Conservation (phyloP, 176 grass and related monocot genomes). For the Lolium perenne region DNA sequence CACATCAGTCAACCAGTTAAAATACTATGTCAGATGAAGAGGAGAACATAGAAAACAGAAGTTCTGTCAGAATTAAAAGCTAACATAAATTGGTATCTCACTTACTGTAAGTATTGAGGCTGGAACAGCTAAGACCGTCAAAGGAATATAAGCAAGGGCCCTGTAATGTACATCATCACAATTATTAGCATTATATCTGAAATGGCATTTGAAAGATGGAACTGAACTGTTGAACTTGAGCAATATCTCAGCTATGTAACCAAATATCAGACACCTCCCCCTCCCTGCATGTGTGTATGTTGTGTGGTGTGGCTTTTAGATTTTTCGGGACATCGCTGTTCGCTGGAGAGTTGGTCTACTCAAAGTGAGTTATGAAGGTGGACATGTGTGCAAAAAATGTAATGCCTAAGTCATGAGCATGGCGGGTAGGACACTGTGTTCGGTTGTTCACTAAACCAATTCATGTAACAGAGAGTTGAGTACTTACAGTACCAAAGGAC, state of each 20-base stretch:
- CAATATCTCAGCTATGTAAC: constrained; percentile 19
- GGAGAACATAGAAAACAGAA: neutral
- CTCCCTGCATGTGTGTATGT: neutral
- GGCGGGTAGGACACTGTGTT: neutral
- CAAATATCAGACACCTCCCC: constrained; percentile 23
- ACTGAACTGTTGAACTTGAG: neutral
- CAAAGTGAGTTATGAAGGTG: neutral
- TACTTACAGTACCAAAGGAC: constrained; percentile 98
- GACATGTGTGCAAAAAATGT: neutral
- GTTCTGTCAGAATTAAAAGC: neutral
- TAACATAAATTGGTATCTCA: constrained; percentile 1
- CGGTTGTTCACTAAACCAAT: constrained; percentile 17
- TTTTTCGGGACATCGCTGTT: neutral
- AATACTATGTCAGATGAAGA: constrained; percentile 14
- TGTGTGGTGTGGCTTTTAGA: neutral
- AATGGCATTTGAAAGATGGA: constrained; percentile 8
- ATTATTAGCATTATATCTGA: constrained; percentile 36
- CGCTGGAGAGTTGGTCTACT: neutral
- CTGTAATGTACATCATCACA: constrained; percentile 50
- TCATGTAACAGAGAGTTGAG: constrained; percentile 21
- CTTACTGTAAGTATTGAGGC: constrained; percentile 95
- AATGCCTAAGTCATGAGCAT: constrained; percentile 7
- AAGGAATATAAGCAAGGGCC: constrained; percentile 90
- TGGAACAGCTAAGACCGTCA: constrained; percentile 96
- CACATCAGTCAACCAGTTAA: constrained; percentile 12